These are phyloP conservation scores for Biscogniauxia marginata DNA, from an alignment of 2,329 filamentous ascomycete species.

Conservation along the genomic window DNA sequence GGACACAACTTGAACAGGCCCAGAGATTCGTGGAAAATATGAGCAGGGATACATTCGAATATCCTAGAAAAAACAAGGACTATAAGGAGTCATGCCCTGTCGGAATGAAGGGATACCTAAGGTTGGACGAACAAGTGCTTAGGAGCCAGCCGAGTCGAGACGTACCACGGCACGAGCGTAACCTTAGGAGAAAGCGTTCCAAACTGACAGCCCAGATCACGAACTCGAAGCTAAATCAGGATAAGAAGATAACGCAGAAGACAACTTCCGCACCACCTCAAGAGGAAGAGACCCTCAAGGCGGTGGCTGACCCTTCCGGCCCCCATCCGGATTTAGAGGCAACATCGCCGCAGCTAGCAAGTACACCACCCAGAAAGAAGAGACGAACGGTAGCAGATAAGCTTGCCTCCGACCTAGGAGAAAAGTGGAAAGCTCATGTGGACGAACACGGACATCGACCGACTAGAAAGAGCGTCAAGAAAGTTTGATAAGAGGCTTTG, in stretches of 20 bases:
- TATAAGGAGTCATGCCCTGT: background rate
- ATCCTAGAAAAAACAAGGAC: background rate
- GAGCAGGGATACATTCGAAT: constrained; percentile 6
- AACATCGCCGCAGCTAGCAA: background rate
- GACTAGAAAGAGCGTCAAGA: constrained; percentile 5
- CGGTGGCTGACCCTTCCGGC: background rate
- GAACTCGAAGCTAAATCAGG: background rate
- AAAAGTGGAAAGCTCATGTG: constrained; percentile 17
- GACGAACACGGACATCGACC: constrained; percentile 21
- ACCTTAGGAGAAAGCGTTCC: background rate
- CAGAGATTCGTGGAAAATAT: constrained; percentile 12
- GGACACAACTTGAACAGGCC: too few species aligned
- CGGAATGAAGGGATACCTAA: background rate
- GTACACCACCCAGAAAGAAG: constrained; percentile 12
- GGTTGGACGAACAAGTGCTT: background rate
- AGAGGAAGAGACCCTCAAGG: background rate
- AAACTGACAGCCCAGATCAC: background rate
- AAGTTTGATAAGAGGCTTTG: background rate
- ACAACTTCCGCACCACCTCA: background rate
- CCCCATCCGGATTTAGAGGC: background rate
- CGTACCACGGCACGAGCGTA: background rate
- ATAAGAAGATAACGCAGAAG: background rate
- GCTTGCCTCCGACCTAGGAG: constrained; percentile 18
- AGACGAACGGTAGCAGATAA: constrained; percentile 9
- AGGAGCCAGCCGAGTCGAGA: background rate